A percentile compares a stretch with the other conserved stretches of the same genome.
Conservation (phyloP, 192 early-diverging fungal genomes). For the Nowakowskiella sp. region DNA sequence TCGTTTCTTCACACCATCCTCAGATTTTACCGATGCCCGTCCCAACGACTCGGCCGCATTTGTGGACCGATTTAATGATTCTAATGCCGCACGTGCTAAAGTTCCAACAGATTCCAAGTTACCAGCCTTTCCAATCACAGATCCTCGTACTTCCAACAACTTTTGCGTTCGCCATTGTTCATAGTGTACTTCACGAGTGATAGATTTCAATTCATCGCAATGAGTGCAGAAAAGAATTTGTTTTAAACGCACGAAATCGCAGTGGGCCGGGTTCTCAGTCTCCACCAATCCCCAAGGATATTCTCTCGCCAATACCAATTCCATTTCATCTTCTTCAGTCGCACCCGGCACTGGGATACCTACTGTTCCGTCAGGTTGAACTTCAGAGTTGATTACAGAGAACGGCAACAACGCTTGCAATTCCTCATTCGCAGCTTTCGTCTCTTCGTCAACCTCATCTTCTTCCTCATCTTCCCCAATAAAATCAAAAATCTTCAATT, state of each 20-base stretch:
- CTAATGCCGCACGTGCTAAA: too few relatives aligned
- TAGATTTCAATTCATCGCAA: constrained; percentile 31
- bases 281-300: constrained; percentile 43
- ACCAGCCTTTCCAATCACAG: constrained; percentile 17
- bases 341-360: constrained; percentile 6
- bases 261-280: constrained; percentile 37
- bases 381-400: constrained; percentile 41
- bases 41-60: too few relatives aligned
- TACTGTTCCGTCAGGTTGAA: constrained; percentile 9
- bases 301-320: constrained; percentile 21
- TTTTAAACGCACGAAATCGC: constrained; percentile 37
- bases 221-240: constrained; percentile 31
- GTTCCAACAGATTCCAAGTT: too few relatives aligned
- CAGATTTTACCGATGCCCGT: too few relatives aligned
- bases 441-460: constrained; percentile 23
- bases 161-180: constrained; percentile 45
- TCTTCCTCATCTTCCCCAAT: constrained; percentile 17
- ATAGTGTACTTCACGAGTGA: constrained; percentile 36
- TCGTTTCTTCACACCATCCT: too few relatives aligned
- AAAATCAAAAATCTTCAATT: constrained; percentile 32
- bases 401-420: constrained; percentile 34
- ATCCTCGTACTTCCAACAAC: constrained; percentile 31
- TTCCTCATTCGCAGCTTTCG: constrained; percentile 21
- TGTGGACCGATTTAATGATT: too few relatives aligned
- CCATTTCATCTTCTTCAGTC: constrained; percentile 3